Percentiles rank a stretch among this genome's conserved stretches.
These are phyloP conservation scores for Aspergillus latus DNA, from an alignment of 2,329 filamentous ascomycete genomes.

Conservation along the genomic window DNA sequence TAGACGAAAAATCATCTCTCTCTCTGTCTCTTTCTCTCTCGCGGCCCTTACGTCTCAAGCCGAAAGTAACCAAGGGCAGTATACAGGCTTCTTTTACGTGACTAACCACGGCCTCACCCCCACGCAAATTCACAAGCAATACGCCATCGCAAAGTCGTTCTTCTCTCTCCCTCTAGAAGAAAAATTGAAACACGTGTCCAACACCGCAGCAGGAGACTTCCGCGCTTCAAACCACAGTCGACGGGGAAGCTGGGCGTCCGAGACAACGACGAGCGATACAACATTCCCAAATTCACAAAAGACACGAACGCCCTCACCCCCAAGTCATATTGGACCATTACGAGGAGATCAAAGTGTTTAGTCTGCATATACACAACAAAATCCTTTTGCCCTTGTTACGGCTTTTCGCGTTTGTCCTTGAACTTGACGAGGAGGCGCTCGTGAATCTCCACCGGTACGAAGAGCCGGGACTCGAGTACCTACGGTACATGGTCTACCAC, in stretches of 20 bases:
- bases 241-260: constrained; percentile 37
- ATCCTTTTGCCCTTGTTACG: not conserved
- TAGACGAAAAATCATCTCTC: too few relatives aligned
- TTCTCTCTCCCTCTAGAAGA: constrained; percentile 57
- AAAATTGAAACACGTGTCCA: constrained; percentile 54
- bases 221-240: constrained; percentile 54
- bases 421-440: not conserved
- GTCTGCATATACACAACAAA: not conserved
- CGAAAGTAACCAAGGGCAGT: not conserved
- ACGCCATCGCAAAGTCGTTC: constrained; percentile 58
- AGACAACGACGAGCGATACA: constrained; percentile 61
- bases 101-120: constrained; percentile 60
- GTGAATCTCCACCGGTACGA: constrained; percentile 5
- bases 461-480: not conserved
- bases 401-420: not conserved
- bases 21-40: too few relatives aligned
- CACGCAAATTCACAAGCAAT: constrained; percentile 59
- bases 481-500: constrained; percentile 8
- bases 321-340: constrained; percentile 51
- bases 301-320: constrained; percentile 46
- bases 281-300: constrained; percentile 58
- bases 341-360: constrained; percentile 34
- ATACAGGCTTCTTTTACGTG: constrained; percentile 60
- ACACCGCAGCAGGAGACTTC: constrained; percentile 55
- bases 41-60: not conserved